Evolutionary conservation across 805 yeast genomes (phyloP), one percentile per base, ranked within the genome.

Genomic region (Candida berthetii): DNA sequence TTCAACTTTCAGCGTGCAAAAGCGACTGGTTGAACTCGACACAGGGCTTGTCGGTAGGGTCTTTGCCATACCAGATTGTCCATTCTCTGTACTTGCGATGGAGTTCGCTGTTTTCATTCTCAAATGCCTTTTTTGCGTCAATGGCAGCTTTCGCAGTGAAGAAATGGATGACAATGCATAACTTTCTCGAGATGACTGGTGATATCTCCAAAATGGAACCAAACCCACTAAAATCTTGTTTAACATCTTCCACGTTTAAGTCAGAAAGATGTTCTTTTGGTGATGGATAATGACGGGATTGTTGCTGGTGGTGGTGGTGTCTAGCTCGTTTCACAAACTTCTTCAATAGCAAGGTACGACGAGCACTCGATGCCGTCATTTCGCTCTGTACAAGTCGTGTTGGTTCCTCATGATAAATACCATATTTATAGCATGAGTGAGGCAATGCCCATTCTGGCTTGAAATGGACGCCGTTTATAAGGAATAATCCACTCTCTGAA

Each of bases 1-100:
- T n/a, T n/a, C n/a, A n/a, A n/a, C n/a, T n/a, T n/a, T n/a, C n/a
- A n/a, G n/a, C n/a, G n/a, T n/a, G n/a, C n/a, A n/a, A 27, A 27
- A 4, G n/a, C n/a, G n/a, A 10, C 9, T 27, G n/a, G 29, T 13
- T 27, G 29, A 27, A 27, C 4, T 49, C 52, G 9, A 49, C 38
- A 60, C 81, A 71, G 5, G 80, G 78, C 43, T 60, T 66, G 48
- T 83, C 89, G 7, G 85, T 69, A 1, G 76, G 74, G 57, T 85
- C 95, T 35, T 70, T 72, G 0, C 83, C 85, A 48, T 76, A 85
- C 78, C 80, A 73, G 2, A 81, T 60, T 7, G 68, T 60, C 93
- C 93, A 85, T 4, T 66, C 74, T 10, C 56, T 57, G 50, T 80
- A 85, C 48, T 71, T 77, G 4, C 48, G 48, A 40, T 64, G 53